Evolutionary conservation across 257 asterid genomes (phyloP), one percentile per base, ranked within the genome.

Genomic region (Solanum peruvianum): DNA sequence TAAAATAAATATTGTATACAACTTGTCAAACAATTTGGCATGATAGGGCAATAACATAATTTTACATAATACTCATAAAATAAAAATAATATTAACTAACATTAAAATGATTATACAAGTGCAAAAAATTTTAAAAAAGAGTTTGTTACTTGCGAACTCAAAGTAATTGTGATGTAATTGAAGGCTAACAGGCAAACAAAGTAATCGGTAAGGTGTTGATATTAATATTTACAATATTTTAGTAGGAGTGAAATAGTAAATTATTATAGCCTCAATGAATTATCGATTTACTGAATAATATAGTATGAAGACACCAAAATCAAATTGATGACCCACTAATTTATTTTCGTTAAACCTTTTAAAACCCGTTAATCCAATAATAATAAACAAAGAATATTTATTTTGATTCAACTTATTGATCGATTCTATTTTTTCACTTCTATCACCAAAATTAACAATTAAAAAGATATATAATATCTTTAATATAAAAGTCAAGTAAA

Each of bases 271-370:
- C 66, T 20, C 20, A 56, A 1, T 58, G 66, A 8, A 12, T 58
- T 20, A 58, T 58, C 12, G 2, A 0, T 20, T 7, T 20, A 20
- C 0, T 11, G 0, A 58, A 58, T 58, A 58, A 20, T 58, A 2
- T 4, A 58, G 21, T 58, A 20, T 8, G 7, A 58, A 58, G 12
- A 58, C 12, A 20, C 5, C 25, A 20, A 20, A 56, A 56, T 20
- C 0, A 1, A 56, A 56, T 56, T 11, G 2, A 56, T 56, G 4
- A 56, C 20, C 11, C 5, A 4, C 20, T 56, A 56, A 56, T 56
- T 56, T 56, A 56, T 20, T 56, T 56, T 56, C 4, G 1, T 56
- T 18, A 56, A 20, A 56, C 25, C 1, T 56, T 56, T 58, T 7
- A 58, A 58, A 58, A 58, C 2, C 21, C 66, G 66, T 58, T 8